A percentile compares a stretch with the other conserved stretches of the same genome.
phyloP scores from a whole-genome alignment of 1,284 basidiomycete genomes.

The Coniophora puteana region DNA sequence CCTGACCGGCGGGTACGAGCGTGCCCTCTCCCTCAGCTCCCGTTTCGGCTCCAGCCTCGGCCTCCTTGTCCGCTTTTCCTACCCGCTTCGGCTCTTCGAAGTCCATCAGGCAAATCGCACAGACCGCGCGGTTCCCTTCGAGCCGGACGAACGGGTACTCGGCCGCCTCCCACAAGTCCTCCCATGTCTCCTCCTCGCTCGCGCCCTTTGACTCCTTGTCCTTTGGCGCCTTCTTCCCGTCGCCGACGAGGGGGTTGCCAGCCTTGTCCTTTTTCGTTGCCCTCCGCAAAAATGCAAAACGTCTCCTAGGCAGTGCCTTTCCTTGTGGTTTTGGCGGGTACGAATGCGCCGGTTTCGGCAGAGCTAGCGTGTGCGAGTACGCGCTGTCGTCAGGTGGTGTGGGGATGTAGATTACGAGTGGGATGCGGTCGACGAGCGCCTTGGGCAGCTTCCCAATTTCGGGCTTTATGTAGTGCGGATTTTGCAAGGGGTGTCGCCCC shows the following conservation, averaged over 20 bases:
- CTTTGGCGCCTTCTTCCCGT: slow-evolving; percentile 16
- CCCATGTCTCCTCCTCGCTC: slow-evolving; percentile 45
- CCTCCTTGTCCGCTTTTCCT: slow-evolving; percentile 15
- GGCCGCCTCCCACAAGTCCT: slow-evolving; percentile 50
- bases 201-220: slow-evolving; percentile 22
- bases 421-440: slow-evolving; percentile 68
- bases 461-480: slow-evolving; percentile 65
- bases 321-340: slow-evolving; percentile 53
- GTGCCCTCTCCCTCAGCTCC: slow-evolving; percentile 9
- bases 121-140: slow-evolving; percentile 75
- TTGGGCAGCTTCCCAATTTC: slow-evolving; percentile 72
- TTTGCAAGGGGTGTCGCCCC: slow-evolving; percentile 72
- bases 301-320: slow-evolving; percentile 30
- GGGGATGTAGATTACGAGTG: slow-evolving; percentile 79
- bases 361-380: slow-evolving; percentile 30
- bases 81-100: slow-evolving; percentile 68
- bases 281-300: slow-evolving; percentile 50
- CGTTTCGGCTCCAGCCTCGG: slow-evolving; percentile 13
- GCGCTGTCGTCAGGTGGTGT: slow-evolving; percentile 56
- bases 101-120: slow-evolving; percentile 79
- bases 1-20: slow-evolving; percentile 9
- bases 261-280: slow-evolving; percentile 22
- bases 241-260: slow-evolving; percentile 12
- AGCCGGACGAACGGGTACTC: slow-evolving; percentile 65
- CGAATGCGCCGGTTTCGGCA: slow-evolving; percentile 42